These are phyloP conservation scores for Gastrolobium villosum DNA, from an alignment of 306 rosid genomes.

Conservation along the genomic window DNA sequence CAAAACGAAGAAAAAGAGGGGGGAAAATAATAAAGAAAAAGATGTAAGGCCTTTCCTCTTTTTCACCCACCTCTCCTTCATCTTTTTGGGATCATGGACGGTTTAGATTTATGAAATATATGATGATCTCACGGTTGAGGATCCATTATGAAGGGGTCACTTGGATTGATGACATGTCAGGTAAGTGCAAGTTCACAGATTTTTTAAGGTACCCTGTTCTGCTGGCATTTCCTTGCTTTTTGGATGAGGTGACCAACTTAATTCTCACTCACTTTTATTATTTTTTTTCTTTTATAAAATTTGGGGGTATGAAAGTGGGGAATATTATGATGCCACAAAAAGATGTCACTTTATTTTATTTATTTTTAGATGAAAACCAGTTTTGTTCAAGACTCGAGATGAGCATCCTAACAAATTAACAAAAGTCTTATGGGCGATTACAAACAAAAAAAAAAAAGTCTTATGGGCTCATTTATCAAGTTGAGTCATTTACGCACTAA, in stretches of 20 bases:
- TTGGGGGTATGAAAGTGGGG: constrained; percentile 12
- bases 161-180: constrained; percentile 59
- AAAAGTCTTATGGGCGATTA: too few species aligned
- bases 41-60: not conserved
- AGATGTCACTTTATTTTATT: not conserved
- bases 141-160: not conserved
- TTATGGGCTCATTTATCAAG: too few species aligned
- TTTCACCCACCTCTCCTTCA: constrained; percentile 16
- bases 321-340: constrained; percentile 33
- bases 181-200: not conserved
- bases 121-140: constrained; percentile 47
- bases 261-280: not conserved
- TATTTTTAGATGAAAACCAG: not conserved
- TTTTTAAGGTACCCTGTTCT: not conserved
- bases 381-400: not conserved
- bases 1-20: not conserved
- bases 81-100: constrained; percentile 46
- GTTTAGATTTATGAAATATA: constrained; percentile 45
- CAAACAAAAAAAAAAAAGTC: too few species aligned
- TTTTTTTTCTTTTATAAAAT: not conserved
- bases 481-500: too few species aligned
- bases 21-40: not conserved
- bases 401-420: too few species aligned
- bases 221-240: constrained; percentile 25
- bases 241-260: constrained; percentile 28